Base-by-base conservation (phyloP, 2,329 filamentous ascomycete genomes). In the Colletotrichum sp. region DNA sequence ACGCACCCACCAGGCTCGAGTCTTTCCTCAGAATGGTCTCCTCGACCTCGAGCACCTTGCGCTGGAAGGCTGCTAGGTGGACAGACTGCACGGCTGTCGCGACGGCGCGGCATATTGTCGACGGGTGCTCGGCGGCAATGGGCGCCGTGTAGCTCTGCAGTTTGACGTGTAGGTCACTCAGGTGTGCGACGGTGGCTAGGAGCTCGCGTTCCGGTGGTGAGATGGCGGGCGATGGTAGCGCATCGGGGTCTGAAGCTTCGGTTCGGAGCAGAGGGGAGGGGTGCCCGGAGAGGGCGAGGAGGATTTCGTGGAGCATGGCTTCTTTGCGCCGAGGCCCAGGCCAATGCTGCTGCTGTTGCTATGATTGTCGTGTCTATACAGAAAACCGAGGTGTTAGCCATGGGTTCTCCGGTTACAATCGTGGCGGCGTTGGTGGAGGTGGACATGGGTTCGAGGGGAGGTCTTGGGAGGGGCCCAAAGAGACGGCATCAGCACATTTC, bases 241-340 rank as follows among this genome's bases (percentile, higher is more conserved):
- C 83, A 80, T 86, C 85, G 82, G 86, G 83, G 78, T 86, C 87
- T 80, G 88, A 84, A 80, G 80, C 80, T 78, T 87, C 83, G 80
- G 86, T 83, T 83, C 91, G 90, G 87, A 98, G 94, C 82, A 99
- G 92, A 79, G 96, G 94, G 78, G 96, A 98, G 78, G 95, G 94
- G 86, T 99, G 95, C 79, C 97, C 96, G 81, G 96, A 98, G 85
- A 99, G 93, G 84, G 96, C 96, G 85, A 99, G 93, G 85, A 99
- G 93, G 87, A 99, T 95, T 90, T 99, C 97, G 91, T 99, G 97
- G 85, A 99, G 94, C 97, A 99, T 99, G 79, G 79, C 36, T 80
- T 79, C 70, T 65, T 59, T 30, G 24, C 7, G 21, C 48, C 39
- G 28, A 63, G 57, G 15, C 26, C 32, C 34, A 77, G 76, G 32